phyloP scores from a whole-genome alignment of 306 rosid species.

The Luffa aegyptiaca region DNA sequence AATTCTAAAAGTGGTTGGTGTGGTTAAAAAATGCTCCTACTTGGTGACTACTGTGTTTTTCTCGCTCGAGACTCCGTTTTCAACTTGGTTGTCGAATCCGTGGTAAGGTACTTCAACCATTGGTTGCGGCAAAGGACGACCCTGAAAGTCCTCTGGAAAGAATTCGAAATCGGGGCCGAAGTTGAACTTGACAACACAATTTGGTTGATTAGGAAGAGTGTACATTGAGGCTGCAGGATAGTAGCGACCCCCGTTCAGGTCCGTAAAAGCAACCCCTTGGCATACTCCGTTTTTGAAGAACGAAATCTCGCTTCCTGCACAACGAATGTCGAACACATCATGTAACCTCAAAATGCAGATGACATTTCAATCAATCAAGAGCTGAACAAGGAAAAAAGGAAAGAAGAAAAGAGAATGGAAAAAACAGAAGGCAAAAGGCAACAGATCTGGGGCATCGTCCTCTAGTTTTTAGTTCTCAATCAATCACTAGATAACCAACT shows the following conservation, averaged over 20 bases:
- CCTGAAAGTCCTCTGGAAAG: slow-evolving; percentile 58
- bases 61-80: slow-evolving; percentile 54
- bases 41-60: slow-evolving; percentile 27
- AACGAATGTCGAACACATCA: neutral
- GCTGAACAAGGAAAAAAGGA: neutral
- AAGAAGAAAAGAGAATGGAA: neutral
- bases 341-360: neutral
- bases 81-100: slow-evolving; percentile 56
- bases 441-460: neutral
- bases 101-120: slow-evolving; percentile 84
- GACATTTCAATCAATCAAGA: neutral
- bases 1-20: neutral
- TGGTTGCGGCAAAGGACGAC: slow-evolving; percentile 59
- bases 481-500: neutral
- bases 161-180: slow-evolving; percentile 82
- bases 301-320: slow-evolving; percentile 86
- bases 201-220: slow-evolving; percentile 83
- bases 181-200: slow-evolving; percentile 86
- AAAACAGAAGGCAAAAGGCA: neutral
- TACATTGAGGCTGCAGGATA: slow-evolving; percentile 96
- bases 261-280: slow-evolving; percentile 88
- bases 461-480: neutral
- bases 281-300: slow-evolving; percentile 84
- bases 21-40: neutral
- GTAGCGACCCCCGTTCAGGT: slow-evolving; percentile 80